Conservation (phyloP, 306 rosid genomes). For the Ammopiptanthus mongolicus region DNA sequence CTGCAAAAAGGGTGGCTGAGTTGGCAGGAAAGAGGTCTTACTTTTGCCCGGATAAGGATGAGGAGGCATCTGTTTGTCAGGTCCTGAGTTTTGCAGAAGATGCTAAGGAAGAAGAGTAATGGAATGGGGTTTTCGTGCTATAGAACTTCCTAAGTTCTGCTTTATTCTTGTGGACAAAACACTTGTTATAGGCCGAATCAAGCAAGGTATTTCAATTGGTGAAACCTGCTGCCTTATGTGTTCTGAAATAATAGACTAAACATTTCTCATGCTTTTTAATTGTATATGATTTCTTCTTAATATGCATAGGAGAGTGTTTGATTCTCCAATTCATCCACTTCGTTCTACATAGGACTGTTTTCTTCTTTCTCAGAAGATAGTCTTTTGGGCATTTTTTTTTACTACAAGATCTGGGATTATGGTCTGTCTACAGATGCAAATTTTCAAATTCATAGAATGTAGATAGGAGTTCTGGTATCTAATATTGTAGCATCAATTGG, state of each 20-base stretch:
- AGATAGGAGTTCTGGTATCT: background rate
- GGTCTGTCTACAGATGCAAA: background rate
- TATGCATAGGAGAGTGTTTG: background rate
- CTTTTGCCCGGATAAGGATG: constrained; percentile 38
- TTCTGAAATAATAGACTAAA: constrained; percentile 3
- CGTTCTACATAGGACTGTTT: background rate
- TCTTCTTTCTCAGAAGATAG: background rate
- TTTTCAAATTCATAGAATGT: background rate
- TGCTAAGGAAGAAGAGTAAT: constrained; percentile 21
- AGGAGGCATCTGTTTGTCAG: constrained; percentile 42
- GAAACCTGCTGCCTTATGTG: background rate
- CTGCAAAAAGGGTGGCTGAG: constrained; percentile 69
- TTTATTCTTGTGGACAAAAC: constrained; percentile 4
- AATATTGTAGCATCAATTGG: background rate
- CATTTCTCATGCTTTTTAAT: constrained; percentile 8
- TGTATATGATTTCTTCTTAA: background rate
- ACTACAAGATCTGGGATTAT: background rate
- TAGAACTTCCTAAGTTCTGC: constrained; percentile 19
- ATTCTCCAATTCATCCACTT: background rate
- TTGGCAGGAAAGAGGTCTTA: constrained; percentile 47
- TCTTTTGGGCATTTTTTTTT: background rate
- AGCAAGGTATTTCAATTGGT: background rate
- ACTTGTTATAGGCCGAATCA: background rate
- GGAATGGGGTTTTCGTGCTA: background rate
- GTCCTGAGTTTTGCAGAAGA: constrained; percentile 58